A percentile compares a stretch with the other conserved stretches of the same genome.
phyloP scores from a whole-genome alignment of 192 early-diverging fungal species.

The Rhizophagus sp. region DNA sequence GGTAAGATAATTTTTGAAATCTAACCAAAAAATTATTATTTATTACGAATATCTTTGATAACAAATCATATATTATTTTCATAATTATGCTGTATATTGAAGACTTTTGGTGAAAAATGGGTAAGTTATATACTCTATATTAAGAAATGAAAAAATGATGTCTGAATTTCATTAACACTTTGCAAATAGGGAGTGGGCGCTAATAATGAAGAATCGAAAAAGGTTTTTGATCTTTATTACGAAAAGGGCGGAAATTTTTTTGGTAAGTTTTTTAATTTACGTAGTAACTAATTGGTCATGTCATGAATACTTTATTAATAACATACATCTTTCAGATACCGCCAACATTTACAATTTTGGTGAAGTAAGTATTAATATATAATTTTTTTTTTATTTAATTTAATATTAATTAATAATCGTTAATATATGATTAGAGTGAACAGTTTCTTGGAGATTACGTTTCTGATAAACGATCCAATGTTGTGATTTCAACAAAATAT shows the following conservation, averaged over 20 bases:
- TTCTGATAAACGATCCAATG: conserved; percentile 43
- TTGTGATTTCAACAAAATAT: conserved; percentile 53
- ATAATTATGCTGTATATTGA: no score
- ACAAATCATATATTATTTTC: no score
- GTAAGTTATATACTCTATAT: no score
- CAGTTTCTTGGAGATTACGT: conserved; percentile 47
- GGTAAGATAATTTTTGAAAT: no score
- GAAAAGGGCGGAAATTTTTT: conserved; percentile 40
- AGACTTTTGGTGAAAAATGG: no score
- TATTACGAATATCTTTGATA: no score
- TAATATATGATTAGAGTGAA: conserved; percentile 31
- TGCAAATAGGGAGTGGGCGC: no score
- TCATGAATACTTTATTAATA: background rate
- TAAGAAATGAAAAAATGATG: no score
- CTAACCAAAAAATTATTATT: no score
- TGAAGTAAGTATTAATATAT: background rate
- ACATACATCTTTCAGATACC: background rate
- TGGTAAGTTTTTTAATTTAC: background rate
- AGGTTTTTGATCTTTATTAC: conserved; percentile 38
- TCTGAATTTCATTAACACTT: no score
- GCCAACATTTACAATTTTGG: background rate
- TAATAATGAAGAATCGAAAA: conserved; percentile 12
- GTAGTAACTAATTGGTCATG: background rate
- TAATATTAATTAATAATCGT: background rate
- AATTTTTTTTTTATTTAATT: background rate